Conservation (phyloP, 1,284 basidiomycete species). For the Coniophora puteana region DNA sequence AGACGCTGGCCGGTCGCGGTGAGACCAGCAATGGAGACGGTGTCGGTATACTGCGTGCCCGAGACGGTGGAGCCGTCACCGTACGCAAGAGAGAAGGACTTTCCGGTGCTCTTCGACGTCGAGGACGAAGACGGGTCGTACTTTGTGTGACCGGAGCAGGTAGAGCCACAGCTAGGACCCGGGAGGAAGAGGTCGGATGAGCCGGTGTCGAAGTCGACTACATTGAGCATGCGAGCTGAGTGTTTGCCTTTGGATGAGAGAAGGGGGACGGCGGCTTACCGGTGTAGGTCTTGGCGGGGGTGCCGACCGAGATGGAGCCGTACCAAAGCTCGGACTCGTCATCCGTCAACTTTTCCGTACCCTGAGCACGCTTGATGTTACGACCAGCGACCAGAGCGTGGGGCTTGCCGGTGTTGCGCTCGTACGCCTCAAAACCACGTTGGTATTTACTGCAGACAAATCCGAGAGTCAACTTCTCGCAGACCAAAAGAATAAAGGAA, state of each 20-base stretch:
- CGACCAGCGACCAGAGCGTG: constrained; percentile 25
- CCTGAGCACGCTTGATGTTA: constrained; percentile 8
- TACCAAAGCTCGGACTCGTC: constrained; percentile 20
- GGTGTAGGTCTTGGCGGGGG: constrained; percentile 27
- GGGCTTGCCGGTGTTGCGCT: constrained; percentile 32
- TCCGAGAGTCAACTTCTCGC: neutral
- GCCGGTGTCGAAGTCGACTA: constrained; percentile 40
- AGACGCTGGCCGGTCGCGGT: constrained; percentile 28
- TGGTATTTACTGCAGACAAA: constrained; percentile 13
- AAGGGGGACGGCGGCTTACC: constrained; percentile 9
- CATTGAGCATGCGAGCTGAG: constrained; percentile 6
- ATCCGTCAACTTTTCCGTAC: constrained; percentile 19
- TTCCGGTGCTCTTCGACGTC: constrained; percentile 12
- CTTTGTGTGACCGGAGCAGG: constrained; percentile 27
- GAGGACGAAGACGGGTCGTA: constrained; percentile 27
- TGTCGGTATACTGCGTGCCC: constrained; percentile 23
- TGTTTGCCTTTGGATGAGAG: too few relatives aligned
- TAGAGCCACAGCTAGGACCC: constrained; percentile 23
- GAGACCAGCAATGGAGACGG: constrained; percentile 10
- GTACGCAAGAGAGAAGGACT: constrained; percentile 22
- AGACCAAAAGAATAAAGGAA: too few relatives aligned
- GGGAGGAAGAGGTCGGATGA: constrained; percentile 32
- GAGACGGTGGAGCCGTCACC: constrained; percentile 27
- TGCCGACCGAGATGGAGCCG: constrained; percentile 36
- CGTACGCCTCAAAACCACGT: constrained; percentile 23